Conservation (phyloP, 2,329 filamentous ascomycete genomes). For the Neofusicoccum laricinum region DNA sequence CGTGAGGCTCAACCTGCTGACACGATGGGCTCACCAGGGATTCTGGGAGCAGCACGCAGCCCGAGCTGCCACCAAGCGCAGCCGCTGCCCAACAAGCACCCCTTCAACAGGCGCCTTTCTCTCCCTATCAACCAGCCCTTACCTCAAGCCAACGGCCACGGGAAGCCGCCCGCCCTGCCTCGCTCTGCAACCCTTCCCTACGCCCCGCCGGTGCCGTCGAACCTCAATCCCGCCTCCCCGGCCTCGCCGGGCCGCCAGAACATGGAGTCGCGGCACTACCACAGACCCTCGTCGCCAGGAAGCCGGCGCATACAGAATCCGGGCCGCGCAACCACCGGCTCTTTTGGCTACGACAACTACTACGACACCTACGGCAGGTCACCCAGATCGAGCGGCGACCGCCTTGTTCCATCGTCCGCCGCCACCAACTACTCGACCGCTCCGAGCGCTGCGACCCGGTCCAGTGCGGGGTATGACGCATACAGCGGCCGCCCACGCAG, state of each 20-base stretch:
- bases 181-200: constrained; percentile 23
- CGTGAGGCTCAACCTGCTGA: constrained; percentile 15
- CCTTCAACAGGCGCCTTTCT: constrained; percentile 19
- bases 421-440: constrained; percentile 41
- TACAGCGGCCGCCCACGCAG: constrained; percentile 46
- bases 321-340: constrained; percentile 36
- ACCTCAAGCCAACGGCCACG: constrained; percentile 23
- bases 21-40: constrained; percentile 19
- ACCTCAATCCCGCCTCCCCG: neutral
- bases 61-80: constrained; percentile 25
- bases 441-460: constrained; percentile 27
- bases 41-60: constrained; percentile 23
- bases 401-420: constrained; percentile 21
- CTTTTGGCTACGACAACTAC: constrained; percentile 34
- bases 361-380: constrained; percentile 27
- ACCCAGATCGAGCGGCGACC: constrained; percentile 34
- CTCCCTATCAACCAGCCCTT: constrained; percentile 19
- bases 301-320: constrained; percentile 28
- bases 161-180: constrained; percentile 6
- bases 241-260: constrained; percentile 17
- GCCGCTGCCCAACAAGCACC: constrained; percentile 17
- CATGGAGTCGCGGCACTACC: constrained; percentile 16
- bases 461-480: constrained; percentile 38
- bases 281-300: constrained; percentile 34
- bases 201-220: constrained; percentile 17